Conservation (phyloP, 2,329 filamentous ascomycete species). For the Chrysoporthe cubensis region DNA sequence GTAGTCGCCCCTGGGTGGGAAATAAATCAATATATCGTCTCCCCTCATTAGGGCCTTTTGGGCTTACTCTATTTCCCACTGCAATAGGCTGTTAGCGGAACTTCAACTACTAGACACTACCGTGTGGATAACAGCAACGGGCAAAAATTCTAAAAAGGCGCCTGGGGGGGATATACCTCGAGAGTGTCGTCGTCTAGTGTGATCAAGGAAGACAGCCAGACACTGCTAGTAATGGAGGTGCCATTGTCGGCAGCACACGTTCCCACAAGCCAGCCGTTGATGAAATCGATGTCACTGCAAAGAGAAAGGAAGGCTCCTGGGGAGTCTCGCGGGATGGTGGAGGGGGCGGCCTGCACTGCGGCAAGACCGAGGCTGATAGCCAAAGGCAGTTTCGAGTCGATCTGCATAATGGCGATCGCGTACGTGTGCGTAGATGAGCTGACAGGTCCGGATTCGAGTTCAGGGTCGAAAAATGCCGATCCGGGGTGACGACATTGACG, state of each 20-base stretch:
- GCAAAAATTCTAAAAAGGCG: too few relatives aligned
- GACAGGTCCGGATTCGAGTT: background rate
- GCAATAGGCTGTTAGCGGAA: background rate
- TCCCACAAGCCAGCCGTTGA: conserved; percentile 11
- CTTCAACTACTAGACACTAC: background rate
- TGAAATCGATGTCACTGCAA: background rate
- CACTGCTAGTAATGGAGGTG: conserved; percentile 1
- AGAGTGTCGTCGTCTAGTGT: background rate
- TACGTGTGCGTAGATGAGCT: background rate
- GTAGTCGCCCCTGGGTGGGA: background rate
- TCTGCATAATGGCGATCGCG: background rate
- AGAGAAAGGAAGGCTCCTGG: background rate
- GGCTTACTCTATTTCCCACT: conserved; percentile 6
- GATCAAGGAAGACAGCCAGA: conserved; percentile 11
- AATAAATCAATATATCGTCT: background rate
- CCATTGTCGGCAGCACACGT: background rate
- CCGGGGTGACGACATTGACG: conserved; percentile 1
- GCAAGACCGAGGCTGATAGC: background rate
- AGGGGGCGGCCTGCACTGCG: background rate
- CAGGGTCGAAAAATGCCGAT: background rate
- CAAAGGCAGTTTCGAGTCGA: background rate
- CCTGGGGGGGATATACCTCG: too few relatives aligned
- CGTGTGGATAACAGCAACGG: background rate
- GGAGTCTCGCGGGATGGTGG: background rate
- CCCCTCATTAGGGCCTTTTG: background rate